Evolutionary conservation across 176 grass and related monocot genomes (phyloP).

Genomic region (Aegilops umbellulata): DNA sequence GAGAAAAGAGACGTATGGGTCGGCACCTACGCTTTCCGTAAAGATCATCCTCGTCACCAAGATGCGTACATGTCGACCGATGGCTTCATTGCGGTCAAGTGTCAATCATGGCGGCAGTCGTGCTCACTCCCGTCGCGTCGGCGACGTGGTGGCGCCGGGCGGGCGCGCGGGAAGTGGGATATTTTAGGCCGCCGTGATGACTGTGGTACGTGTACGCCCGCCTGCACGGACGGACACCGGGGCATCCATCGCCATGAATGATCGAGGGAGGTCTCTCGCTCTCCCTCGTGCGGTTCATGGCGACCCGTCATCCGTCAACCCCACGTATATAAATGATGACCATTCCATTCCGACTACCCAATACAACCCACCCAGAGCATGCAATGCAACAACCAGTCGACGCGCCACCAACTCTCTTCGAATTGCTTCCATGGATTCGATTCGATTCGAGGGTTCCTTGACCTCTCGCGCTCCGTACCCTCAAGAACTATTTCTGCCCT

Average conservation of each 20-base stretch:
- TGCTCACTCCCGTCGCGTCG: neutral
- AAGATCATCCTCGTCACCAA: neutral
- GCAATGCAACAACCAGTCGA: neutral
- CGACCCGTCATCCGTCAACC: neutral
- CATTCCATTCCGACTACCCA: too few relatives aligned
- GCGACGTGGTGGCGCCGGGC: neutral
- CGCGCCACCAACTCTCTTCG: neutral
- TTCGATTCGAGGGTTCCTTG: neutral
- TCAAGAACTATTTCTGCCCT: neutral
- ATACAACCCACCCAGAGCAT: neutral
- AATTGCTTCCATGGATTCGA: neutral
- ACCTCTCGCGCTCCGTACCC: neutral
- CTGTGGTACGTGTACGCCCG: too few relatives aligned
- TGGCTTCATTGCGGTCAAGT: neutral
- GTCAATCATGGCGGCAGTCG: neutral
- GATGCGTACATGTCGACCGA: neutral
- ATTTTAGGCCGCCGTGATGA: neutral
- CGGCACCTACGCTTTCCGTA: neutral
- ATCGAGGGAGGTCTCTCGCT: too few relatives aligned
- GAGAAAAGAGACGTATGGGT: too few relatives aligned
- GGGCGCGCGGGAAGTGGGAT: neutral
- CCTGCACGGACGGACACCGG: too few relatives aligned
- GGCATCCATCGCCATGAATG: too few relatives aligned
- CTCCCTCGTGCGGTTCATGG: too few relatives aligned
- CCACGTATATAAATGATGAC: neutral